Evolutionary conservation across 805 yeast species (phyloP), one percentile per base, ranked within the genome.

Genomic region (Candida koratica): DNA sequence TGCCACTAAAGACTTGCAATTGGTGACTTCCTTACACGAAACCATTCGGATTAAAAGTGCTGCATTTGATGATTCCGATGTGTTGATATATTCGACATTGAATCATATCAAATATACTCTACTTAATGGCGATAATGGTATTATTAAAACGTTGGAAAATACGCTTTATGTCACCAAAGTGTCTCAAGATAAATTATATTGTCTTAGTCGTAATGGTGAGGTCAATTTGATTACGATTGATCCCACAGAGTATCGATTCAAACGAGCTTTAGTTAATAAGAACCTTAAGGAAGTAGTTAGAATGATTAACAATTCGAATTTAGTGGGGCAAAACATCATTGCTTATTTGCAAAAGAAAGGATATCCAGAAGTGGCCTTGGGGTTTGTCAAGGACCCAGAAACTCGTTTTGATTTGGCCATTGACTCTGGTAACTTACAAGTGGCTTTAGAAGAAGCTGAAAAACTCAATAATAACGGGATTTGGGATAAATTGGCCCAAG

Each of bases 311-410:
- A 79, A 75, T 40, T 89, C 97, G 15, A 88, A 85, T 53, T 73
- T 93, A 55, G 98, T 93, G 35, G 99, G 99, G 46, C 97, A 94
- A 67, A 87, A 89, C 58, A 93, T 93, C 55, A 89, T 93, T 58
- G 93, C 94, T 4, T 93, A 90, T 59, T 73, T 93, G 53, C 95
- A 93, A 60, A 83, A 89, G 67, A 78, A 86, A 55, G 99, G 98
- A 2, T 90, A 83, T 58, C 97, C 98, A 17, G 99, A 93, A 63
- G 81, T 93, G 60, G 98, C 99, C 2, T 72, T 93, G 44, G 97
- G 90, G 61, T 94, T 93, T 55, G 98, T 93, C 36, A 84, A 88
- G 62, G 98, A 93, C 58, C 83, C 97, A 5, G 96, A 89, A 59
- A 86, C 97, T 27, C 78, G 96, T 61, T 90, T 93, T 53, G 98